A percentile compares a stretch with the other conserved stretches of the same genome.
These are phyloP conservation scores for Aspergillus kassunensis DNA, from an alignment of 495 filamentous ascomycete species.

Conservation along the genomic window DNA sequence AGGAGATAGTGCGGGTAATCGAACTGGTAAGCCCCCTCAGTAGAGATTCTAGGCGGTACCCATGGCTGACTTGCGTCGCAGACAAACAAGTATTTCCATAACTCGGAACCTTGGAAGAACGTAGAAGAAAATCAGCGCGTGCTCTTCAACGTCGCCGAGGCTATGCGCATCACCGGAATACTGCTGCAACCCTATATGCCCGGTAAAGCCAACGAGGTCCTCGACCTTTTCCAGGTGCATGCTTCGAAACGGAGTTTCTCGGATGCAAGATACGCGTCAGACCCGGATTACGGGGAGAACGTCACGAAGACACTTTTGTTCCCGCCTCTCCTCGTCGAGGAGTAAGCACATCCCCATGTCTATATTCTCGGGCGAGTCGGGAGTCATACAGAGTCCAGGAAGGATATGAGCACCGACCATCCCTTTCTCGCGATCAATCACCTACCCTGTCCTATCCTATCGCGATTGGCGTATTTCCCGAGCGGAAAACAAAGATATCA, in stretches of 20 bases:
- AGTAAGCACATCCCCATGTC: too few species aligned
- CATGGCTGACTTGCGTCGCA: constrained; percentile 27
- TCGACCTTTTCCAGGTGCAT: constrained; percentile 73
- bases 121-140: constrained; percentile 43
- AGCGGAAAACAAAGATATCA: not conserved
- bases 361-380: not conserved
- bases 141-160: constrained; percentile 70
- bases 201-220: constrained; percentile 63
- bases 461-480: not conserved
- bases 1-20: constrained; percentile 60
- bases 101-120: constrained; percentile 54
- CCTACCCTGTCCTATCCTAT: not conserved
- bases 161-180: constrained; percentile 76
- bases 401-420: too few species aligned
- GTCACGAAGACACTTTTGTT: constrained; percentile 50
- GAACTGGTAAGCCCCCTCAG: constrained; percentile 39
- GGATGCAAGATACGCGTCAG: constrained; percentile 52
- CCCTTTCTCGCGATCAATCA: not conserved
- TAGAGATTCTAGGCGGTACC: not conserved
- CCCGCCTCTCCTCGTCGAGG: constrained; percentile 50
- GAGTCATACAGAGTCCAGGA: too few species aligned
- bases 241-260: constrained; percentile 50
- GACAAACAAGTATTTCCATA: constrained; percentile 69
- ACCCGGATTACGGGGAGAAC: constrained; percentile 64
- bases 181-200: constrained; percentile 91